These are phyloP conservation scores for Mucor mucedo DNA, from an alignment of 371 early-diverging fungal species.

Conservation along the genomic window DNA sequence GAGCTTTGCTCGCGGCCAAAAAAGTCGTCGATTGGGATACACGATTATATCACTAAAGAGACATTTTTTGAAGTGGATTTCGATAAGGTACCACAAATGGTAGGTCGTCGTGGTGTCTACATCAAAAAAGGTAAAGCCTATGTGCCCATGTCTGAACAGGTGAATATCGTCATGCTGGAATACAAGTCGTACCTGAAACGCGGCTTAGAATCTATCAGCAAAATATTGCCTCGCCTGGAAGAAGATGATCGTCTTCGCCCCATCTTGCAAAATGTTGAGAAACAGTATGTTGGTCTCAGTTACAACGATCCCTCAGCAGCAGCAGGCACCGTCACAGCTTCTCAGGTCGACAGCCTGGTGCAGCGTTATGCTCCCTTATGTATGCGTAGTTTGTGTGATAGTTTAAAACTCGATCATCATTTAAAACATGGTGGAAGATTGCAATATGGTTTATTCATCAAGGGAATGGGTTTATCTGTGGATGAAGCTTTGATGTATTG, in stretches of 20 bases:
- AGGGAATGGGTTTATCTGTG: conserved; percentile 90
- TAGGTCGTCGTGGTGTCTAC: conserved; percentile 73
- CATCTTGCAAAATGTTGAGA: conserved; percentile 83
- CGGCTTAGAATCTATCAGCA: conserved; percentile 47
- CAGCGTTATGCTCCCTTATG: conserved; percentile 88
- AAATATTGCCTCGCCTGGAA: conserved; percentile 86
- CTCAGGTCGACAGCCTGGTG: conserved; percentile 64
- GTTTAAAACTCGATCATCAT: conserved; percentile 78
- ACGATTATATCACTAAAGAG: conserved; percentile 37
- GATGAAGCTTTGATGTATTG: conserved; percentile 94
- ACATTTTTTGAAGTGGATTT: conserved; percentile 82
- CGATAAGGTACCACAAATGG: conserved; percentile 82
- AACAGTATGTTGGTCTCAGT: conserved; percentile 77
- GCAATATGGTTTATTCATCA: conserved; percentile 93
- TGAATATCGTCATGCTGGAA: conserved; percentile 78
- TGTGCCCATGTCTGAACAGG: conserved; percentile 78
- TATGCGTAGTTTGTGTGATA: conserved; percentile 83
- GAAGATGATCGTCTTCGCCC: conserved; percentile 94
- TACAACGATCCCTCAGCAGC: conserved; percentile 46
- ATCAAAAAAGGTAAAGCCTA: conserved; percentile 82
- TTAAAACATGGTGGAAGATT: conserved; percentile 89
- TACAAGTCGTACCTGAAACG: conserved; percentile 66
- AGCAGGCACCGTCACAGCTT: conserved; percentile 63
- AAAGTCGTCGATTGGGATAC: neutral
- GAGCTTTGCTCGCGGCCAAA: conserved; percentile 12